A percentile compares a stretch with the other conserved stretches of the same genome.
phyloP scores from a whole-genome alignment of 1,284 basidiomycete genomes.

The Inonotus hispidus region DNA sequence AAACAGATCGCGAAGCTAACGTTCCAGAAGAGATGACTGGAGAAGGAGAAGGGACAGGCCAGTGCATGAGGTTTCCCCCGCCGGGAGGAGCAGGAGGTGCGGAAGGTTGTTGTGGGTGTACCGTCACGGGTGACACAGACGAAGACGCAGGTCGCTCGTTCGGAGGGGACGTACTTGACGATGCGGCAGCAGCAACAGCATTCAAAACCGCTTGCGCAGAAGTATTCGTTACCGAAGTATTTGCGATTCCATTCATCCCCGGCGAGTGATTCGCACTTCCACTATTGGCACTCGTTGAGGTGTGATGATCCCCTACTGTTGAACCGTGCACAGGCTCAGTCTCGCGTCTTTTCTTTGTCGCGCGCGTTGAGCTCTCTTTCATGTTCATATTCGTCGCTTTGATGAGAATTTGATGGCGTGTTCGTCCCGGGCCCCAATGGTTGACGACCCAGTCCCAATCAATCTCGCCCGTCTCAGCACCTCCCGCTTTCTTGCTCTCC shows the following conservation, averaged over 20 bases:
- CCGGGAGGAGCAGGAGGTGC: constrained; percentile 14
- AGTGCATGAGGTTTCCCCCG: constrained; percentile 16
- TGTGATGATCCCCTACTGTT: background rate
- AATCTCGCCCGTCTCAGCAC: constrained; percentile 44
- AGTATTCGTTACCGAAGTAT: background rate
- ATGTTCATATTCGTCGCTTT: constrained; percentile 70
- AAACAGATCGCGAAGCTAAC: constrained; percentile 13
- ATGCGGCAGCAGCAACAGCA: constrained; percentile 13
- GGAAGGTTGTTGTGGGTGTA: constrained; percentile 2
- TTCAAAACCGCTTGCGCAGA: constrained; percentile 13
- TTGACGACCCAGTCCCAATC: constrained; percentile 73
- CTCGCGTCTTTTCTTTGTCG: constrained; percentile 14
- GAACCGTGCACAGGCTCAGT: constrained; percentile 4
- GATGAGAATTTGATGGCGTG: constrained; percentile 74
- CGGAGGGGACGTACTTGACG: constrained; percentile 10
- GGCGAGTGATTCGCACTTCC: background rate
- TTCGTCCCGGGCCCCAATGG: constrained; percentile 65
- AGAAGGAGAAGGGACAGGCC: constrained; percentile 17
- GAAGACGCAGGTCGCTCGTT: constrained; percentile 11
- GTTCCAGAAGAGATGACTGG: constrained; percentile 12
- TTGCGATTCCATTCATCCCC: background rate
- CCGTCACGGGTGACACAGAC: constrained; percentile 9
- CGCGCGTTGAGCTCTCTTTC: constrained; percentile 59
- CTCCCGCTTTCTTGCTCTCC: constrained; percentile 45
- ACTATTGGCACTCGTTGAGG: background rate